Evolutionary conservation across 306 rosid species (phyloP).

Genomic region (Rosa chinensis): DNA sequence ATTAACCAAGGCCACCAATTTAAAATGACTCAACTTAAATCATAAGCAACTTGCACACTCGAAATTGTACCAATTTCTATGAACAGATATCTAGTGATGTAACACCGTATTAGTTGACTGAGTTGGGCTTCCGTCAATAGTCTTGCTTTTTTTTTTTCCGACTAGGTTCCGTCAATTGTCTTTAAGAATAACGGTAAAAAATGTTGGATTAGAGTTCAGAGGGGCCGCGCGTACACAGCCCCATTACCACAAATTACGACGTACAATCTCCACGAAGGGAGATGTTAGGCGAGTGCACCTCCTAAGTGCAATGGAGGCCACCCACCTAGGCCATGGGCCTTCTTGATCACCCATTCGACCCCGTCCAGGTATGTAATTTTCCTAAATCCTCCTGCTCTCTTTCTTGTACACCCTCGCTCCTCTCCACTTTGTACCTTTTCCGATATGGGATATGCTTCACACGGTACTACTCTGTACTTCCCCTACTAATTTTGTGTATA

Average conservation of each 20-base stretch:
- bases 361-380: constrained; percentile 47
- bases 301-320: constrained; percentile 46
- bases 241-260: constrained; percentile 52
- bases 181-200: too few species aligned
- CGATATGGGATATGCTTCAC: constrained; percentile 36
- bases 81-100: too few species aligned
- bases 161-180: too few species aligned
- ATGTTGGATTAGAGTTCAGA: neutral
- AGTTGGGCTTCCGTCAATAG: too few species aligned
- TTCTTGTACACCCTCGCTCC: constrained; percentile 9
- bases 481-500: neutral
- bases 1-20: too few species aligned
- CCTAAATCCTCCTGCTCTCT: rapidly evolving
- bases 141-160: too few species aligned
- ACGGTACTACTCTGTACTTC: neutral
- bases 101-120: too few species aligned
- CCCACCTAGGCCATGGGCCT: constrained; percentile 51
- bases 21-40: too few species aligned
- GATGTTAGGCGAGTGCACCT: constrained; percentile 51
- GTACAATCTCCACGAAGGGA: constrained; percentile 42
- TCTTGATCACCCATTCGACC: constrained; percentile 44
- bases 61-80: too few species aligned
- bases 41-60: too few species aligned
- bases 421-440: neutral
- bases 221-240: constrained; percentile 64